Evolutionary conservation across 306 rosid genomes (phyloP).

Genomic region (Cucumis sativus): Cucumber_9930_V3 NC_026655.2:5361001-5361500

Average conservation of each 20-base stretch:
- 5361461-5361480: slow-evolving; percentile 61
- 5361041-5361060: slow-evolving; percentile 89
- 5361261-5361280: background rate
- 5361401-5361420: background rate
- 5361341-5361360: background rate
- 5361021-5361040: slow-evolving; percentile 92
- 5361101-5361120: slow-evolving; percentile 95
- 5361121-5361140: slow-evolving; percentile 81
- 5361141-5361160: slow-evolving; percentile 95
- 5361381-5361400: background rate
- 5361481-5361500: slow-evolving; percentile 68
- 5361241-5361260: background rate
- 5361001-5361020: slow-evolving; percentile 74
- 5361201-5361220: background rate
- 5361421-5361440: background rate
- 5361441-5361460: background rate
- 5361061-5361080: slow-evolving; percentile 99
- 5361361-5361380: background rate
- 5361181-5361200: background rate
- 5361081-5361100: slow-evolving; percentile 98
- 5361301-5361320: background rate
- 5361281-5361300: background rate
- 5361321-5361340: background rate
- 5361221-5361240: too few relatives aligned
- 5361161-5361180: background rate